Evolutionary conservation across 2,329 filamentous ascomycete genomes (phyloP).

Genomic region (Metarhizium robertsii): DNA sequence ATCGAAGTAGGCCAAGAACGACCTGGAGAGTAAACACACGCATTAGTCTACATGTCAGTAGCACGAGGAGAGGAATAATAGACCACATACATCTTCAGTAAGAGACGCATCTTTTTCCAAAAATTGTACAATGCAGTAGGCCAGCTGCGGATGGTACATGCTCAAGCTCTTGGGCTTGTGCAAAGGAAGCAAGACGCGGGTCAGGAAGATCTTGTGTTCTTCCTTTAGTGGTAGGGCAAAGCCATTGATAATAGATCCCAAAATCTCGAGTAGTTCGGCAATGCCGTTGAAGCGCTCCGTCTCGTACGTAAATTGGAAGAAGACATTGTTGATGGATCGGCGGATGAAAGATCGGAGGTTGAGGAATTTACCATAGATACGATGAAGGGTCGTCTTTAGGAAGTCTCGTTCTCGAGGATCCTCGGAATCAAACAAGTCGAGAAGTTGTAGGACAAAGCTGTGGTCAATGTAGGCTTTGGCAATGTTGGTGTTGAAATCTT

Average conservation of each 20-base stretch:
- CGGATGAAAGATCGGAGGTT: conserved; percentile 96
- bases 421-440: conserved; percentile 98
- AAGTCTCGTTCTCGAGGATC: conserved; percentile 95
- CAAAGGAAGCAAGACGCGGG: conserved; percentile 80
- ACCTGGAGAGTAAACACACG: conserved; percentile 44
- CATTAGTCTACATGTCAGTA: neutral
- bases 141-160: conserved; percentile 98
- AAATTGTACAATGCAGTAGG: conserved; percentile 98
- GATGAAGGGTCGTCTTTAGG: conserved; percentile 92
- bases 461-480: conserved; percentile 98
- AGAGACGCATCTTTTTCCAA: conserved; percentile 94
- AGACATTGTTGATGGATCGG: conserved; percentile 98
- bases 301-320: conserved; percentile 99
- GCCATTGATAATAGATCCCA: conserved; percentile 98
- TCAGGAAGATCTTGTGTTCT: conserved; percentile 97
- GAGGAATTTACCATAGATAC: conserved; percentile 98
- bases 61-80: neutral
- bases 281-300: conserved; percentile 98
- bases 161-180: conserved; percentile 98
- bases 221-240: conserved; percentile 96
- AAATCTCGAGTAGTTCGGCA: conserved; percentile 88
- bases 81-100: conserved; percentile 72
- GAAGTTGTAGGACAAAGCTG: conserved; percentile 87
- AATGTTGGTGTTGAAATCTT: conserved; percentile 99
- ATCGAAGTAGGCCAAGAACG: conserved; percentile 85